phyloP scores from a whole-genome alignment of 2,329 filamentous ascomycete genomes.

The Periconia digitata region DNA sequence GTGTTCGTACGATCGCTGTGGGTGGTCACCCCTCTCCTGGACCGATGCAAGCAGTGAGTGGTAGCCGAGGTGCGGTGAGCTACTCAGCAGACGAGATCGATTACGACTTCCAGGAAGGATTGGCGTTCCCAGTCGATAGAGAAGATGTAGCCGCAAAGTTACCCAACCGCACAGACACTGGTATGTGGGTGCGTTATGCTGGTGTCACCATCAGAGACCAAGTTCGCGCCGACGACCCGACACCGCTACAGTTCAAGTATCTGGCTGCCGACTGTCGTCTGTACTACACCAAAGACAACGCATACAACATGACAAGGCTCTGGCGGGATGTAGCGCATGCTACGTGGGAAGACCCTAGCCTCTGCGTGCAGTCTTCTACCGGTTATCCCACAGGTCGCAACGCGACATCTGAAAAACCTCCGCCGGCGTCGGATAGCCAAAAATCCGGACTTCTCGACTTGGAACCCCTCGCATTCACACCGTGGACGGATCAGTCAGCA shows the following conservation, averaged over 20 bases:
- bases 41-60: constrained; percentile 63
- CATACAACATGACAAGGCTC: constrained; percentile 40
- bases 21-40: constrained; percentile 57
- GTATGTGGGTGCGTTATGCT: constrained; percentile 26
- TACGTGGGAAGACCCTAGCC: constrained; percentile 29
- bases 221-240: constrained; percentile 31
- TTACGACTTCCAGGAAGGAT: constrained; percentile 25
- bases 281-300: constrained; percentile 39
- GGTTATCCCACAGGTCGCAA: constrained; percentile 19
- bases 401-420: neutral
- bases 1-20: constrained; percentile 56
- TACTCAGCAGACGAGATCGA: constrained; percentile 35
- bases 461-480: no score
- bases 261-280: constrained; percentile 44
- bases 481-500: no score
- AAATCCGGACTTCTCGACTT: no score
- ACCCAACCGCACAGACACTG: constrained; percentile 9
- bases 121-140: constrained; percentile 3
- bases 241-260: constrained; percentile 43
- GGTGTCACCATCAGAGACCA: constrained; percentile 44
- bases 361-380: constrained; percentile 38
- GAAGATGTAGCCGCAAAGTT: constrained; percentile 1
- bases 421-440: no score
- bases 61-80: constrained; percentile 56
- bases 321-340: constrained; percentile 42